phyloP scores from a whole-genome alignment of 495 filamentous ascomycete species.

The Neurospora discreta region DNA sequence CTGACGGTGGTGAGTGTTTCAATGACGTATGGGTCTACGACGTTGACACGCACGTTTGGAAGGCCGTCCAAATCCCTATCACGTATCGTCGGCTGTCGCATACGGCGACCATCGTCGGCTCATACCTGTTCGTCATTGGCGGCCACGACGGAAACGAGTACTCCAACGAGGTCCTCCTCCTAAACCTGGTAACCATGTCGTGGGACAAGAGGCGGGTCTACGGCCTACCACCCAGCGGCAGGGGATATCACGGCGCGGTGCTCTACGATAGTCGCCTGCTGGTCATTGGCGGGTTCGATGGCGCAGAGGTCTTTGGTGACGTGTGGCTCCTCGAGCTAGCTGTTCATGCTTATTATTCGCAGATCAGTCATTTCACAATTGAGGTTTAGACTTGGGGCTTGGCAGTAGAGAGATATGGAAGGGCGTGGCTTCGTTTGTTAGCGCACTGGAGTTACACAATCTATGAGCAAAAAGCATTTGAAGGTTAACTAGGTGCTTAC shows the following conservation, averaged over 20 bases:
- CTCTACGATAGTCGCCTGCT: slow-evolving; percentile 49
- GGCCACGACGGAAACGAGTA: slow-evolving; percentile 60
- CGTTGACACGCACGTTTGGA: slow-evolving; percentile 45
- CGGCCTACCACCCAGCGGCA: slow-evolving; percentile 46
- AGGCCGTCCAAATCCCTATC: slow-evolving; percentile 37
- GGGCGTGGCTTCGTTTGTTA: background rate
- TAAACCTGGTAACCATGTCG: slow-evolving; percentile 58
- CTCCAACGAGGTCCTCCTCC: slow-evolving; percentile 49
- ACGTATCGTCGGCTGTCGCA: slow-evolving; percentile 50
- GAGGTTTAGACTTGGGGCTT: slow-evolving; percentile 35
- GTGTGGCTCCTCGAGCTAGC: slow-evolving; percentile 53
- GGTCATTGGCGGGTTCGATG: slow-evolving; percentile 54
- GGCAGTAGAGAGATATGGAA: background rate
- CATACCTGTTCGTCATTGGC: slow-evolving; percentile 54
- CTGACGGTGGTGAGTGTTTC: slow-evolving; percentile 56
- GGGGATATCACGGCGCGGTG: slow-evolving; percentile 54
- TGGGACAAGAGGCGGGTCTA: slow-evolving; percentile 54
- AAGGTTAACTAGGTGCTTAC: background rate
- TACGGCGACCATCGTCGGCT: slow-evolving; percentile 54
- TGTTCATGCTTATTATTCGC: slow-evolving; percentile 55
- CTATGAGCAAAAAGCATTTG: background rate
- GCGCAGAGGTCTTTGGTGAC: slow-evolving; percentile 50
- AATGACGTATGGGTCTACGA: slow-evolving; percentile 60
- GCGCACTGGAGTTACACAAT: background rate
- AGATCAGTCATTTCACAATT: slow-evolving; percentile 57